These are phyloP conservation scores for Lipomyces kockii DNA, from an alignment of 805 yeast species.

Conservation along the genomic window DNA sequence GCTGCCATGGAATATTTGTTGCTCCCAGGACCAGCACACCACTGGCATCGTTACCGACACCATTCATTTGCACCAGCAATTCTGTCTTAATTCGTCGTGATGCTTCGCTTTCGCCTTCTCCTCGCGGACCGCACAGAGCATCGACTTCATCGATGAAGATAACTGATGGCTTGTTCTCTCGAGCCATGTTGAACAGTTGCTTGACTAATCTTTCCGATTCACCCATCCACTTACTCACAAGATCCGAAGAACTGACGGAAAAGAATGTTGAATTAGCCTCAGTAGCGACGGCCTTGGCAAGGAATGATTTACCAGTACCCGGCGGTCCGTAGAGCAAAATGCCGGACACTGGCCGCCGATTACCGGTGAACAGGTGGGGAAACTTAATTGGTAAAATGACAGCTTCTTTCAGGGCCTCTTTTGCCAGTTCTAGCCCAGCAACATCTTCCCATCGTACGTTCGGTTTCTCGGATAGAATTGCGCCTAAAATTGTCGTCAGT, in stretches of 20 bases:
- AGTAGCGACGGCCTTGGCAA: conserved; percentile 98
- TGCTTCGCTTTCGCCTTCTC: conserved; percentile 97
- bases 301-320: conserved; percentile 96
- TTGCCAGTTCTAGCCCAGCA: conserved; percentile 94
- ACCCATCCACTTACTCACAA: conserved; percentile 99
- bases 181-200: conserved; percentile 92
- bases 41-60: conserved; percentile 91
- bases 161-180: conserved; percentile 93
- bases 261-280: conserved; percentile 97
- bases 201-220: conserved; percentile 95
- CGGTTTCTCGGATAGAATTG: conserved; percentile 89
- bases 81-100: conserved; percentile 95
- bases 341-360: conserved; percentile 90
- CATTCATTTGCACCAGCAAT: conserved; percentile 96
- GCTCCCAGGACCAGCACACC: conserved; percentile 97
- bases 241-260: conserved; percentile 92
- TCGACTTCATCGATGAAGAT: conserved; percentile 98
- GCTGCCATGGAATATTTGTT: conserved; percentile 98
- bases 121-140: conserved; percentile 96
- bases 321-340: conserved; percentile 90
- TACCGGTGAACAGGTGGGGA: conserved; percentile 94
- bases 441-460: conserved; percentile 93
- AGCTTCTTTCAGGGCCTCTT: conserved; percentile 95
- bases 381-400: conserved; percentile 95
- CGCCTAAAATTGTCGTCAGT: conserved; percentile 43